Conservation (phyloP, 305 asterid species). For the Striga hermonthica region DNA sequence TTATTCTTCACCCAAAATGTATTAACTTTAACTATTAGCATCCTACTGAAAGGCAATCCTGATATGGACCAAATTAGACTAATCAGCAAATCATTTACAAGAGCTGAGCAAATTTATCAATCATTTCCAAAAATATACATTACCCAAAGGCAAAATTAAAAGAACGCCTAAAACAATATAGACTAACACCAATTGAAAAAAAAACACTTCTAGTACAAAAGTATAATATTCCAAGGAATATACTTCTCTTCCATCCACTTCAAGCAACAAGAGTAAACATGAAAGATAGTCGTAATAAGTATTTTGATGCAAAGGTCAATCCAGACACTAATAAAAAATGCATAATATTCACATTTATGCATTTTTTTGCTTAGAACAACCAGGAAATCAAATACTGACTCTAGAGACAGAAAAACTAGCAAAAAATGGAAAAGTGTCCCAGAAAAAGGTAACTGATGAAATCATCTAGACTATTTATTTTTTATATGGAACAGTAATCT, state of each 20-base stretch:
- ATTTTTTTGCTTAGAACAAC: constrained; percentile 13
- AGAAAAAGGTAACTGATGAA: constrained; percentile 16
- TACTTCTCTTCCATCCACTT: constrained; percentile 18
- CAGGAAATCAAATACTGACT: constrained; percentile 13
- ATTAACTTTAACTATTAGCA: too few relatives aligned
- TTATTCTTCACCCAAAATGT: background rate
- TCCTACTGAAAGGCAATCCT: too few relatives aligned
- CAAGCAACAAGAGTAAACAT: constrained; percentile 24
- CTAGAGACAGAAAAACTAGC: constrained; percentile 23
- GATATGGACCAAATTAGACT: constrained; percentile 6
- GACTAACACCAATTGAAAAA: background rate
- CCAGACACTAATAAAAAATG: constrained; percentile 24
- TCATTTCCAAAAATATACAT: background rate
- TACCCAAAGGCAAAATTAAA: constrained; percentile 16
- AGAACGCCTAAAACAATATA: constrained; percentile 13
- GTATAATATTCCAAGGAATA: constrained; percentile 7
- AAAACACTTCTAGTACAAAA: background rate
- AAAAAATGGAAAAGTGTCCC: constrained; percentile 24
- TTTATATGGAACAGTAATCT: constrained; percentile 25
- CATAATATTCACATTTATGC: background rate
- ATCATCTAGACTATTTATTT: constrained; percentile 20
- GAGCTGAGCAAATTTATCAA: constrained; percentile 10
- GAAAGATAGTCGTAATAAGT: constrained; percentile 18
- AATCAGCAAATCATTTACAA: constrained; percentile 12
- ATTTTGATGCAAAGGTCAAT: constrained; percentile 26